phyloP scores from a whole-genome alignment of 2,329 filamentous ascomycete species.

The Stagonosporopsis tanaceti region DNA sequence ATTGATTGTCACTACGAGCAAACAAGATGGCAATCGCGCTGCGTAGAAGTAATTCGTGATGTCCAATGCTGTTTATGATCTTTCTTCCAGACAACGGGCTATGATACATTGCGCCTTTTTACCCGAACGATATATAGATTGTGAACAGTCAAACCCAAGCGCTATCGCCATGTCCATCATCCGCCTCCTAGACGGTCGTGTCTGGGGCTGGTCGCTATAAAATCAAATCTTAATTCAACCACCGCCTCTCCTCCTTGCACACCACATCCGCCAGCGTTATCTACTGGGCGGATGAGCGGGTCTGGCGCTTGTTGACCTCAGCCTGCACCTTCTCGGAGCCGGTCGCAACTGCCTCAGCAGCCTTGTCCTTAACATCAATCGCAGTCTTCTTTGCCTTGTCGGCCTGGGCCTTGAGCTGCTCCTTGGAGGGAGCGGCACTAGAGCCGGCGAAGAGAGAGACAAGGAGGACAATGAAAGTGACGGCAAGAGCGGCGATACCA shows the following conservation, averaged over 20 bases:
- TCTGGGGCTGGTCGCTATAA: constrained; percentile 22
- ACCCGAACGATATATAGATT: constrained; percentile 36
- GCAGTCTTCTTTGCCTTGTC: constrained; percentile 78
- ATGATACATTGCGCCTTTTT: constrained; percentile 44
- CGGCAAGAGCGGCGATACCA: constrained; percentile 73
- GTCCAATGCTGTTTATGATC: constrained; percentile 21
- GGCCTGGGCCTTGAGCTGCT: constrained; percentile 74
- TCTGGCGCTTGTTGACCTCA: constrained; percentile 69
- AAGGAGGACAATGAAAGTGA: constrained; percentile 75
- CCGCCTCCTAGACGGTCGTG: constrained; percentile 24
- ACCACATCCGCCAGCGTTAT: constrained; percentile 14
- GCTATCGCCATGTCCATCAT: constrained; percentile 16
- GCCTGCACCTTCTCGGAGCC: constrained; percentile 78
- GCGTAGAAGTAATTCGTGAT: not conserved
- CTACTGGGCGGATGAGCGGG: constrained; percentile 51
- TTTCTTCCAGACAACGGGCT: constrained; percentile 31
- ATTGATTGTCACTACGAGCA: not conserved
- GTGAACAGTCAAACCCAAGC: constrained; percentile 33
- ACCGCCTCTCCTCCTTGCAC: not conserved
- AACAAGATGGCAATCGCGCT: not conserved
- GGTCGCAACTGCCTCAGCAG: constrained; percentile 67
- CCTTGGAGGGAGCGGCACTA: constrained; percentile 69
- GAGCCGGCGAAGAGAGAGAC: constrained; percentile 73
- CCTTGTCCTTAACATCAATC: constrained; percentile 71
- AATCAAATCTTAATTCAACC: not conserved